These are phyloP conservation scores for Phialophora verrucosa DNA, from an alignment of 2,329 filamentous ascomycete species.

Conservation along the genomic window DNA sequence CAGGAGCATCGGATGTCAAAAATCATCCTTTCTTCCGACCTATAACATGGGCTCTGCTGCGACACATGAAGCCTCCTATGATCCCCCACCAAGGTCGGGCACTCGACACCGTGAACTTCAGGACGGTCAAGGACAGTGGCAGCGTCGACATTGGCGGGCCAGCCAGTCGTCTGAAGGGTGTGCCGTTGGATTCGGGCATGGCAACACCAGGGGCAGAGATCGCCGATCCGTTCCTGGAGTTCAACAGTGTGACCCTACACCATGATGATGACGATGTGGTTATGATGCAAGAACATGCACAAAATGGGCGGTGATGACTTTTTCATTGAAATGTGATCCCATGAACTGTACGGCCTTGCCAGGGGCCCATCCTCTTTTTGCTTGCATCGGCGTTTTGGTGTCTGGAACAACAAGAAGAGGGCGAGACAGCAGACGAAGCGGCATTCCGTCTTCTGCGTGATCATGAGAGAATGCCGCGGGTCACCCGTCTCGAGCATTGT, in stretches of 20 bases:
- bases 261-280: slow-evolving; percentile 81
- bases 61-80: slow-evolving; percentile 97
- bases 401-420: slow-evolving; percentile 6
- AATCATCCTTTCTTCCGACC: slow-evolving; percentile 93
- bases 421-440: slow-evolving; percentile 3
- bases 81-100: slow-evolving; percentile 88
- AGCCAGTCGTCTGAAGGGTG: slow-evolving; percentile 67
- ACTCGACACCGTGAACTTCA: slow-evolving; percentile 94
- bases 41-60: slow-evolving; percentile 94
- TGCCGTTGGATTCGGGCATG: slow-evolving; percentile 83
- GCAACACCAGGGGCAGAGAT: slow-evolving; percentile 82
- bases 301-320: slow-evolving; percentile 30
- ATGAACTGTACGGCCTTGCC: not conserved
- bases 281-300: slow-evolving; percentile 33
- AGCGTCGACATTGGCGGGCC: slow-evolving; percentile 73
- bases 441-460: slow-evolving; percentile 12
- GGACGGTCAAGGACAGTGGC: slow-evolving; percentile 95
- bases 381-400: slow-evolving; percentile 28
- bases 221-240: slow-evolving; percentile 94
- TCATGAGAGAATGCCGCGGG: slow-evolving; percentile 8
- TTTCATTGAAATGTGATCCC: slow-evolving; percentile 1
- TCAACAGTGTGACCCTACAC: slow-evolving; percentile 96
- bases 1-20: slow-evolving; percentile 96
- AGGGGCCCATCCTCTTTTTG: slow-evolving; percentile 4
- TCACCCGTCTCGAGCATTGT: slow-evolving; percentile 23